Conservation (phyloP, 164 flowering plant species). For the Magnolia kwangsiensis region DNA sequence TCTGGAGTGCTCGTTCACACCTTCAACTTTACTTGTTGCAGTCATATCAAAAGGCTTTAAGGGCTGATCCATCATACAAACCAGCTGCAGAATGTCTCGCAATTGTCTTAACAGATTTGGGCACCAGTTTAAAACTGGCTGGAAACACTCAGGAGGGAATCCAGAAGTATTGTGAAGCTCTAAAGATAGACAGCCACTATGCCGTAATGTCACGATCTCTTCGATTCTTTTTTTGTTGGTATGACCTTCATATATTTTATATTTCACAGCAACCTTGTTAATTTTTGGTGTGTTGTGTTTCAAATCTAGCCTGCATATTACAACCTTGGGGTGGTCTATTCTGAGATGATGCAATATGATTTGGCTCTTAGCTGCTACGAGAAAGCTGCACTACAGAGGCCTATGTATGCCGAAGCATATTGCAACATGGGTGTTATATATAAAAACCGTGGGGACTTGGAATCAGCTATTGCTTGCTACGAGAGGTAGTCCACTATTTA, state of each 20-base stretch:
- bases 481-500: slow-evolving; percentile 59
- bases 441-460: slow-evolving; percentile 93
- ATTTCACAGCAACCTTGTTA: neutral
- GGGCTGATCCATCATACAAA: slow-evolving; percentile 78
- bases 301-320: slow-evolving; percentile 95
- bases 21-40: slow-evolving; percentile 27
- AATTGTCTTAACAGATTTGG: slow-evolving; percentile 91
- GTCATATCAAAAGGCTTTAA: slow-evolving; percentile 90
- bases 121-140: slow-evolving; percentile 96
- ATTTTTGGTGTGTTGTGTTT: slow-evolving; percentile 11
- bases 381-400: slow-evolving; percentile 93
- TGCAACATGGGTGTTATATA: slow-evolving; percentile 99
- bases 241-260: neutral
- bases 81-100: slow-evolving; percentile 96
- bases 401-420: slow-evolving; percentile 99
- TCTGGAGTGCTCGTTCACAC: neutral
- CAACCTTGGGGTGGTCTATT: slow-evolving; percentile 97
- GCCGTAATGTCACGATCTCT: slow-evolving; percentile 58
- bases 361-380: slow-evolving; percentile 87
- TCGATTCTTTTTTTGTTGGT: slow-evolving; percentile 1
- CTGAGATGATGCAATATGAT: slow-evolving; percentile 97
- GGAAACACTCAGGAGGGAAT: slow-evolving; percentile 96
- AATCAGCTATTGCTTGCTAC: slow-evolving; percentile 91
- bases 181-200: slow-evolving; percentile 86
- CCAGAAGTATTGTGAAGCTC: slow-evolving; percentile 91